These are phyloP conservation scores for Yamadazyma sp. DNA, from an alignment of 1,139 yeast genomes.

Conservation along the genomic window DNA sequence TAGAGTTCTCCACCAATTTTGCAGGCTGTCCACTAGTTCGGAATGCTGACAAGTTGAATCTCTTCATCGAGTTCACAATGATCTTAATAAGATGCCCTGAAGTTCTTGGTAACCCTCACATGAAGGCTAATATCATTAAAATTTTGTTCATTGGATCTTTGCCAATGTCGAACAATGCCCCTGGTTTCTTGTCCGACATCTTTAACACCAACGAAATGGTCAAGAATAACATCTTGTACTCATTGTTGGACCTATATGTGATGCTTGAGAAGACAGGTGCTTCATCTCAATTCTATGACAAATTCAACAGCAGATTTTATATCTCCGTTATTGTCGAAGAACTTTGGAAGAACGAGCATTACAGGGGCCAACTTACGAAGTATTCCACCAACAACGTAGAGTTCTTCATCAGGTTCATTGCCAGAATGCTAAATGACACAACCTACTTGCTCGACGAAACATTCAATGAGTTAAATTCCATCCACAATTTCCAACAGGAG, in stretches of 20 bases:
- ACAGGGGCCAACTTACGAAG: slow-evolving; percentile 63
- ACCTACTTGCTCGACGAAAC: slow-evolving; percentile 92
- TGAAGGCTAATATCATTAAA: slow-evolving; percentile 83
- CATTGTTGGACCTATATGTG: slow-evolving; percentile 85
- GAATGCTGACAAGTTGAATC: slow-evolving; percentile 49
- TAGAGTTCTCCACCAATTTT: slow-evolving; percentile 64
- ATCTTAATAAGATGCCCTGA: slow-evolving; percentile 82
- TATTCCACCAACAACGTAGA: slow-evolving; percentile 70
- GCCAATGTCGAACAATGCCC: slow-evolving; percentile 52
- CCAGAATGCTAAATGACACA: slow-evolving; percentile 91
- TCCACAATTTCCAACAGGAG: slow-evolving; percentile 73
- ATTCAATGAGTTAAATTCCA: slow-evolving; percentile 70
- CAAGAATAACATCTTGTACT: slow-evolving; percentile 67
- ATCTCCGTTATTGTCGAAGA: slow-evolving; percentile 81
- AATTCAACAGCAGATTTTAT: slow-evolving; percentile 86
- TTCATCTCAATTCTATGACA: slow-evolving; percentile 92
- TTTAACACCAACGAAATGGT: slow-evolving; percentile 67
- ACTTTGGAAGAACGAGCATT: slow-evolving; percentile 73
- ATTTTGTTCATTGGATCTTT: slow-evolving; percentile 75
- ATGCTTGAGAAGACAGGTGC: slow-evolving; percentile 97
- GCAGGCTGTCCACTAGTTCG: slow-evolving; percentile 58
- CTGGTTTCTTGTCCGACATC: slow-evolving; percentile 72
- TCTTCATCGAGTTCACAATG: slow-evolving; percentile 72
- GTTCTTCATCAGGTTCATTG: slow-evolving; percentile 88
- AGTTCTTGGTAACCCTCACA: slow-evolving; percentile 86